These are phyloP conservation scores for Odonthalia washingtoniensis DNA, from an alignment of 31 red algal species.

Conservation along the genomic window DNA sequence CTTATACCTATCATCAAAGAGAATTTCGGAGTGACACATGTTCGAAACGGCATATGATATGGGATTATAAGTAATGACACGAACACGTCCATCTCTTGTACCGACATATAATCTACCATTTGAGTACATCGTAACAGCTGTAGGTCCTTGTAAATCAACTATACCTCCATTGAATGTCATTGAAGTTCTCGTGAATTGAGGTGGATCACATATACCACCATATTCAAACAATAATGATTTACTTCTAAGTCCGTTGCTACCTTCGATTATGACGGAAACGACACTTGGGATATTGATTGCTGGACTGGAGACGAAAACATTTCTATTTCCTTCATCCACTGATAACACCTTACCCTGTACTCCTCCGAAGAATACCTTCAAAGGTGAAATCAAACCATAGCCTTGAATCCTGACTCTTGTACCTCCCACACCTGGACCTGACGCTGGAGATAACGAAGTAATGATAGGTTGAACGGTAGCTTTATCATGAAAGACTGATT, in stretches of 20 bases:
- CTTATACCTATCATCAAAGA: no score
- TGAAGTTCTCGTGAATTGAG: no score
- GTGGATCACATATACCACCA: no score
- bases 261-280: no score
- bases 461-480: slow-evolving; percentile 57
- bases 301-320: slow-evolving; percentile 36
- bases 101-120: slow-evolving; percentile 73
- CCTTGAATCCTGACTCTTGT: slow-evolving; percentile 49
- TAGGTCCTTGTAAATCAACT: slow-evolving; percentile 51
- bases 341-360: not conserved
- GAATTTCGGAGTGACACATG: no score
- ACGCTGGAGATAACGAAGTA: slow-evolving; percentile 9
- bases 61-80: no score
- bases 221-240: no score
- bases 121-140: slow-evolving; percentile 28
- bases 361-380: slow-evolving; percentile 61
- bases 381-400: slow-evolving; percentile 56
- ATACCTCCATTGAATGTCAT: no score
- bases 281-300: no score
- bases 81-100: slow-evolving; percentile 41
- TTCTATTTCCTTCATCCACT: not conserved
- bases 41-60: no score
- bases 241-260: no score
- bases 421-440: slow-evolving; percentile 35
- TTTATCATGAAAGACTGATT: slow-evolving; percentile 44